Conservation (phyloP, 805 yeast genomes). For the Deakozyma indianensis region DNA sequence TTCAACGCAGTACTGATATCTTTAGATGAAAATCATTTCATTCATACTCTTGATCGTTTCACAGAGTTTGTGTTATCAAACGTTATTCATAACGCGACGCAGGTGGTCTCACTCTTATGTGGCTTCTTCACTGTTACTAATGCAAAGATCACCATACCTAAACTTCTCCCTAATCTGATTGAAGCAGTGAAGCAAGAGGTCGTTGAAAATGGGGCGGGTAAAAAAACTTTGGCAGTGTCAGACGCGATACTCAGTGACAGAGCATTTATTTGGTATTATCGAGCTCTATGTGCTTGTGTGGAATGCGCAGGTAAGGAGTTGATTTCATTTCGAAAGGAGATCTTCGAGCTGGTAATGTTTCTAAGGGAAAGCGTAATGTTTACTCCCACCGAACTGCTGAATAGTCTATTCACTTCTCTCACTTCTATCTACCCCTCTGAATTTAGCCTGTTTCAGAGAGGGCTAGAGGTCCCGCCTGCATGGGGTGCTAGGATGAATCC, state of each 20-base stretch:
- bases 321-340: neutral
- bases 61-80: conserved; percentile 43
- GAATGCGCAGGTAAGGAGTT: neutral
- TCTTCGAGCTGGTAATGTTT: neutral
- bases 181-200: neutral
- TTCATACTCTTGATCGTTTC: conserved; percentile 14
- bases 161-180: neutral
- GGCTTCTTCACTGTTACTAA: conserved; percentile 33
- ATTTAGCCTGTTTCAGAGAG: neutral
- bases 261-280: neutral
- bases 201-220: neutral
- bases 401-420: neutral
- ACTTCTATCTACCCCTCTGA: neutral
- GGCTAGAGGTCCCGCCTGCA: neutral
- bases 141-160: neutral
- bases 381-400: neutral
- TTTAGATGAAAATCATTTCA: conserved; percentile 11
- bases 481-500: neutral
- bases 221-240: neutral
- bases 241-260: neutral
- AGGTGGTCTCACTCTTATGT: conserved; percentile 55
- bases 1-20: conserved; percentile 1
- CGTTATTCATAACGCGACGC: conserved; percentile 41
- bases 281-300: neutral
- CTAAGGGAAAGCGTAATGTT: neutral